Percentiles rank a stretch among this genome's conserved stretches.
These are phyloP conservation scores for Allium fistulosum DNA, from an alignment of 106 monocot species.

Conservation along the genomic window DNA sequence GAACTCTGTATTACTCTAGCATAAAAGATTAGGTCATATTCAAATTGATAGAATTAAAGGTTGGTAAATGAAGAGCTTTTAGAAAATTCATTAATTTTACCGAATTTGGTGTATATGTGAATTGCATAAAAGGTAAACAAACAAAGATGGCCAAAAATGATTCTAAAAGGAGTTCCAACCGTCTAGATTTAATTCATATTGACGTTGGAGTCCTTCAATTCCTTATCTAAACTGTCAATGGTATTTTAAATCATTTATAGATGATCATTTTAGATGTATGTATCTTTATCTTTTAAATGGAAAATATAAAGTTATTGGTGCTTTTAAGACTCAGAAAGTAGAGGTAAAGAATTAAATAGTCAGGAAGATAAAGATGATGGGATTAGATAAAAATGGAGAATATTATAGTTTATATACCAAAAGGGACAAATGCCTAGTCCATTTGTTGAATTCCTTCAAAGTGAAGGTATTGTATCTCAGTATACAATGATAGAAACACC, in stretches of 20 bases:
- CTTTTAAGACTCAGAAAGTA: neutral
- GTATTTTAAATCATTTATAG: conserved; percentile 6
- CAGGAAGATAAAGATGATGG: neutral
- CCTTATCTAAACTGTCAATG: conserved; percentile 4
- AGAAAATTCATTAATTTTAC: neutral
- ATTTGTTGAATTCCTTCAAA: neutral
- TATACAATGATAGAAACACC: neutral
- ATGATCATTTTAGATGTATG: conserved; percentile 2
- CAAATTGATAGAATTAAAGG: neutral
- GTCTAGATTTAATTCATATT: neutral
- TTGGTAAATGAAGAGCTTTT: neutral
- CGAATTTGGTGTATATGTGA: neutral
- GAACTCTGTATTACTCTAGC: neutral
- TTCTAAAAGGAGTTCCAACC: neutral
- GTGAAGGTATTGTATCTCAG: neutral
- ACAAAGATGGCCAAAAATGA: neutral
- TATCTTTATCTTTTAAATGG: neutral
- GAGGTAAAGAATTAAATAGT: conserved; percentile 10
- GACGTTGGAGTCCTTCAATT: neutral
- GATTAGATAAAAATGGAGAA: neutral
- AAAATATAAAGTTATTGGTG: neutral
- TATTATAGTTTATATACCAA: neutral
- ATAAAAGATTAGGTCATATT: conserved; percentile 4
- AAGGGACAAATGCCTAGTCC: neutral
- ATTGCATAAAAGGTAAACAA: conserved; percentile 10